Conservation (phyloP, 805 yeast species). For the Teunomyces pallodes region DNA sequence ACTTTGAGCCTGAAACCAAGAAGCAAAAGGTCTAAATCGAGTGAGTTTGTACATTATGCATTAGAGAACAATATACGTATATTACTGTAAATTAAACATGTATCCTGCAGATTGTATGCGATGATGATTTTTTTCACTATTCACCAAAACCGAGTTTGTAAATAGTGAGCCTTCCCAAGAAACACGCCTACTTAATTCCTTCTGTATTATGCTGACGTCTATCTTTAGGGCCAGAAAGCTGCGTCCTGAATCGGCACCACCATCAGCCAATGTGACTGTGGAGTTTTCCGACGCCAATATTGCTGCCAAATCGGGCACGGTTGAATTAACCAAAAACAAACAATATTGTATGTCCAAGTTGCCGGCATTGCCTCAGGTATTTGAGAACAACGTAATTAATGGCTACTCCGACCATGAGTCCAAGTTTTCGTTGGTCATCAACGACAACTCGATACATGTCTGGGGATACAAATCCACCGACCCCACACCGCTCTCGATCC, state of each 20-base stretch:
- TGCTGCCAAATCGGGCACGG: background rate
- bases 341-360: slow-evolving; percentile 56
- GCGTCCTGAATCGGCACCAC: slow-evolving; percentile 1
- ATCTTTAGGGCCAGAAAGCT: slow-evolving; percentile 9
- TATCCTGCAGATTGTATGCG: background rate
- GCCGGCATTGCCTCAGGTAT: slow-evolving; percentile 52
- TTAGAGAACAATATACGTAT: background rate
- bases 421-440: slow-evolving; percentile 48
- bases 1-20: slow-evolving; percentile 25
- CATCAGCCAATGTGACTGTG: slow-evolving; percentile 1
- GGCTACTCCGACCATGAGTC: slow-evolving; percentile 50
- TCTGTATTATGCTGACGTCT: slow-evolving; percentile 1
- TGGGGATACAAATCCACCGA: slow-evolving; percentile 72
- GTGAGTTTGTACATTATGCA: slow-evolving; percentile 2
- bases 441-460: slow-evolving; percentile 52
- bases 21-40: slow-evolving; percentile 26
- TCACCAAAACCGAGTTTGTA: background rate
- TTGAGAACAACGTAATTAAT: slow-evolving; percentile 23
- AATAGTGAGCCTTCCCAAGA: background rate
- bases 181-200: background rate
- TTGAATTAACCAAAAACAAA: slow-evolving; percentile 56
- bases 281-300: background rate
- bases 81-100: background rate
- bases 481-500: slow-evolving; percentile 52
- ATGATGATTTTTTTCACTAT: slow-evolving; percentile 1